phyloP scores from a whole-genome alignment of 2,329 filamentous ascomycete genomes.

The Neofusicoccum ribis region DNA sequence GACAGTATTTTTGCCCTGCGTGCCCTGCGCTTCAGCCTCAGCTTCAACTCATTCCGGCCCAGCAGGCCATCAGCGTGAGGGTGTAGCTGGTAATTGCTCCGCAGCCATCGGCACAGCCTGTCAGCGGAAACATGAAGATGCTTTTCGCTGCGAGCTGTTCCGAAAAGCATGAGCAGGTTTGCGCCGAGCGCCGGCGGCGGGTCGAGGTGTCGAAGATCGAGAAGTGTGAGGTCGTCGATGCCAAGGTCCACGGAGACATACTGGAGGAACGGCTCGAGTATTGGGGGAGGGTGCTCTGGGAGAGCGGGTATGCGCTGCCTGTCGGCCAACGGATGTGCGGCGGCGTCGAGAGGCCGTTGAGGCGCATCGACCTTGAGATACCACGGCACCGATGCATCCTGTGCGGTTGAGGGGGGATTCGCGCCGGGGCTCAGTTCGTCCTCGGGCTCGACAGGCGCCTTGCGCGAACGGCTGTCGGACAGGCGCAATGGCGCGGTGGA shows the following conservation, averaged over 20 bases:
- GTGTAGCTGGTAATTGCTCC: conserved; percentile 68
- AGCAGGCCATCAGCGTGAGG: conserved; percentile 85
- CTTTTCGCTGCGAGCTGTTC: conserved; percentile 86
- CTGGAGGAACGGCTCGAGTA: conserved; percentile 72
- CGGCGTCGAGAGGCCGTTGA: conserved; percentile 27
- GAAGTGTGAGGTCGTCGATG: conserved; percentile 74
- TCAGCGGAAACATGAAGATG: conserved; percentile 91
- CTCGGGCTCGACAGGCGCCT: background rate
- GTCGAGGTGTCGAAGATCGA: conserved; percentile 82
- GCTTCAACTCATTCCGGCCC: conserved; percentile 86
- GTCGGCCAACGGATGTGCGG: conserved; percentile 42
- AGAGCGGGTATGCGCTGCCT: conserved; percentile 62
- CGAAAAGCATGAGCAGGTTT: conserved; percentile 89
- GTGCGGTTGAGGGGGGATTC: background rate
- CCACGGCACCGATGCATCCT: conserved; percentile 62
- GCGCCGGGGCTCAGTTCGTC: background rate
- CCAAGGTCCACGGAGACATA: conserved; percentile 83
- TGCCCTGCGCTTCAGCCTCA: conserved; percentile 77
- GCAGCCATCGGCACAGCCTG: conserved; percentile 82
- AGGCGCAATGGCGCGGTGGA: conserved; percentile 2
- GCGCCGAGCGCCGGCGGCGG: conserved; percentile 84
- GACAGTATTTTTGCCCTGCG: conserved; percentile 80
- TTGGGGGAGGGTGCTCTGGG: conserved; percentile 67
- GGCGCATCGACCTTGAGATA: conserved; percentile 73
- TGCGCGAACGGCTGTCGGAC: background rate